Evolutionary conservation across 192 early-diverging fungal genomes (phyloP).

Genomic region (Mortierella antarctica): DNA sequence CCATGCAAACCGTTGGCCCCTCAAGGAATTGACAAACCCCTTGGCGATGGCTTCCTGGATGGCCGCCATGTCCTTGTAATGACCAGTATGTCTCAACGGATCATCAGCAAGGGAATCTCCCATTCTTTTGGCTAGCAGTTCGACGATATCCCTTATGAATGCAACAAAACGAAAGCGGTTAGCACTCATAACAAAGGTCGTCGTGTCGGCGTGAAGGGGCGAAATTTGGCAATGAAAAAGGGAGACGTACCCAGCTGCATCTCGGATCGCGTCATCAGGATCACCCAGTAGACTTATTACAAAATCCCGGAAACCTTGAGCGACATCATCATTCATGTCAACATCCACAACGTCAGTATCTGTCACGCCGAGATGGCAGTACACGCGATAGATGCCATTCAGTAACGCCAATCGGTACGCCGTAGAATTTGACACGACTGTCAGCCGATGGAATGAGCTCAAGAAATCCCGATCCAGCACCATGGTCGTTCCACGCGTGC

Average conservation of each 20-base stretch:
- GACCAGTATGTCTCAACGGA: constrained; percentile 6
- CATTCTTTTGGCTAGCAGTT: constrained; percentile 11
- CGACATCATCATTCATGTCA: not conserved
- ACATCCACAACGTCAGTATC: not conserved
- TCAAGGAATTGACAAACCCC: not conserved
- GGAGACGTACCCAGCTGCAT: constrained; percentile 21
- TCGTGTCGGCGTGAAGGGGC: not conserved
- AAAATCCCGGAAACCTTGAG: constrained; percentile 26
- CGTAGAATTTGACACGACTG: not conserved
- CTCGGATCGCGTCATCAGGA: not conserved
- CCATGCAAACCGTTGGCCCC: not conserved
- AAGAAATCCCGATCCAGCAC: constrained; percentile 10
- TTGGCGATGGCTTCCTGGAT: constrained; percentile 18
- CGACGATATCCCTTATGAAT: constrained; percentile 14
- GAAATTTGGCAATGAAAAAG: not conserved
- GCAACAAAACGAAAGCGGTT: not conserved
- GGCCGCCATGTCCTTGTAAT: constrained; percentile 12
- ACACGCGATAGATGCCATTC: constrained; percentile 22
- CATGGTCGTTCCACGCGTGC: no score
- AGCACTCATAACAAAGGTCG: not conserved
- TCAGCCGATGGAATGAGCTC: constrained; percentile 19
- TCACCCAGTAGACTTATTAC: constrained; percentile 17
- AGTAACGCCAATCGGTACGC: constrained; percentile 12
- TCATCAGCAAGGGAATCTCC: constrained; percentile 3
- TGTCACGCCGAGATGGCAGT: constrained; percentile 10